Percentiles rank a stretch among this genome's conserved stretches.
These are phyloP conservation scores for Thelephora ganbajun DNA, from an alignment of 768 basidiomycete genomes.

Conservation along the genomic window DNA sequence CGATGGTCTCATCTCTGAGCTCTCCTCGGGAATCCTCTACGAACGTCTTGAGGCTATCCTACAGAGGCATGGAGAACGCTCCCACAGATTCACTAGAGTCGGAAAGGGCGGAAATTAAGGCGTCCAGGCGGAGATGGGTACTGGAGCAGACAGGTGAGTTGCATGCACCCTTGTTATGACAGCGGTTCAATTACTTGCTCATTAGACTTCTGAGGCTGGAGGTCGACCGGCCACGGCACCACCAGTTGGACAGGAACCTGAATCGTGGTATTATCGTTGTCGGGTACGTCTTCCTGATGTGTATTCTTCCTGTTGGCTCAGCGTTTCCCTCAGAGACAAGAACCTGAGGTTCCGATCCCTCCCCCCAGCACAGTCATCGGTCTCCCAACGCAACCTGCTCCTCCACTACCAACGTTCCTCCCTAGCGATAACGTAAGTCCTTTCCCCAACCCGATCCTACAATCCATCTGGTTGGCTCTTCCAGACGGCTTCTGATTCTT, in stretches of 20 bases:
- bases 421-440: neutral
- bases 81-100: conserved; percentile 2
- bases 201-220: neutral
- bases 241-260: neutral
- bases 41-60: too few species aligned
- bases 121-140: conserved; percentile 7
- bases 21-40: too few species aligned
- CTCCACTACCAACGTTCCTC: neutral
- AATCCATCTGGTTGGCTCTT: neutral
- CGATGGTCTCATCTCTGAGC: conserved; percentile 32
- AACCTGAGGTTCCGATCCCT: neutral
- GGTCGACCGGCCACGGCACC: conserved; percentile 2
- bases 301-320: too few species aligned
- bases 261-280: too few species aligned
- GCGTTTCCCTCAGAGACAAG: neutral
- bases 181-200: neutral
- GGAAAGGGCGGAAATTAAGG: conserved; percentile 5
- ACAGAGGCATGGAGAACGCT: too few species aligned
- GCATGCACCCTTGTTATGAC: neutral
- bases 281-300: too few species aligned
- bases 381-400: neutral
- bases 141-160: conserved; percentile 3
- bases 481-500: neutral
- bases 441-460: neutral
- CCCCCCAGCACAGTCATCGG: conserved; percentile 2